Conservation (phyloP, 768 basidiomycete species). For the Boletus rubroflammeus region DNA sequence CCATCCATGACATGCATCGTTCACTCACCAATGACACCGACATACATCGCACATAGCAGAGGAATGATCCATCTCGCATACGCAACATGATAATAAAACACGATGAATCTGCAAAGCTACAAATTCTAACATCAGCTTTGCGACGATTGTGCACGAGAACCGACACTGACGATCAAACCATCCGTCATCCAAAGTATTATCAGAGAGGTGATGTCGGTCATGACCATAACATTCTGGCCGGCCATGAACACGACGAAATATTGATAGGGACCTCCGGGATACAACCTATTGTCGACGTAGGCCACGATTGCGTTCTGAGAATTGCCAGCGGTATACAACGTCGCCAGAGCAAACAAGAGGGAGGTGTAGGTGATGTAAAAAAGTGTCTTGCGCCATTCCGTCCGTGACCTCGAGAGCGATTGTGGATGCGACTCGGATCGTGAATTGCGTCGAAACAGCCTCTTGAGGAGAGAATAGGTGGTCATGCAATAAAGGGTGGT, state of each 20-base stretch:
- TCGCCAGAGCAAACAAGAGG: constrained; percentile 26
- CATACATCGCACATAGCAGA: constrained; percentile 23
- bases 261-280: constrained; percentile 23
- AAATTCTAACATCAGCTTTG: background rate
- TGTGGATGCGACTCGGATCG: constrained; percentile 7
- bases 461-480: constrained; percentile 19
- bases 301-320: constrained; percentile 27
- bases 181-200: constrained; percentile 32
- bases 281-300: constrained; percentile 30
- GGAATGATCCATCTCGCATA: constrained; percentile 26
- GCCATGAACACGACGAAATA: constrained; percentile 26
- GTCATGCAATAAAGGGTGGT: constrained; percentile 19
- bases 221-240: constrained; percentile 20
- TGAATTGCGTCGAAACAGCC: constrained; percentile 6
- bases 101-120: constrained; percentile 25
- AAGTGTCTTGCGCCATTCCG: constrained; percentile 17
- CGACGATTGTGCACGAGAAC: background rate
- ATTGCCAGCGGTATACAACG: constrained; percentile 28
- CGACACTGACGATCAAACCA: constrained; percentile 23
- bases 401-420: background rate
- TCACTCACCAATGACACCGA: constrained; percentile 22
- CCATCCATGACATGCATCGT: background rate
- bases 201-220: constrained; percentile 21
- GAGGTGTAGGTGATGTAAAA: constrained; percentile 28
- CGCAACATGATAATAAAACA: constrained; percentile 19